phyloP scores from a whole-genome alignment of 495 filamentous ascomycete species.

The Aspergillus diversus region DNA sequence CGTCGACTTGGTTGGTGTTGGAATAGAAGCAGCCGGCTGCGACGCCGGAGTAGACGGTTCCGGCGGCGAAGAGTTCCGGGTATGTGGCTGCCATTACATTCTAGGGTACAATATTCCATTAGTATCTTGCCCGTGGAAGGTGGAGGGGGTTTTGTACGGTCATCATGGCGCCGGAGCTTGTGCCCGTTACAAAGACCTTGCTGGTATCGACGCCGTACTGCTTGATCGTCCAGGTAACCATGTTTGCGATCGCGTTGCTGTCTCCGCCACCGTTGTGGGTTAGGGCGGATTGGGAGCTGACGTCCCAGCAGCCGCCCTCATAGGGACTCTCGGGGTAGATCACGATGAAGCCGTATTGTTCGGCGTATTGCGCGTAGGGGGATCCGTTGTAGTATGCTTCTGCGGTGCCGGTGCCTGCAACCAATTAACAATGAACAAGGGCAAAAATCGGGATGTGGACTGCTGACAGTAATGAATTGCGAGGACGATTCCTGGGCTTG shows the following conservation, averaged over 20 bases:
- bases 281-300: constrained; percentile 54
- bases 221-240: constrained; percentile 57
- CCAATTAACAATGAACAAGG: too few species aligned
- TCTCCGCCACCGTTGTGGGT: constrained; percentile 63
- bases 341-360: constrained; percentile 58
- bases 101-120: constrained; percentile 4
- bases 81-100: constrained; percentile 62
- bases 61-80: constrained; percentile 61
- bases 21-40: constrained; percentile 62
- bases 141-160: constrained; percentile 27
- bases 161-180: constrained; percentile 63
- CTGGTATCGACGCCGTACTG: constrained; percentile 52
- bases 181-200: constrained; percentile 56
- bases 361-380: constrained; percentile 52
- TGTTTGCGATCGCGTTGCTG: constrained; percentile 61
- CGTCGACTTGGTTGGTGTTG: constrained; percentile 43
- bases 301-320: constrained; percentile 62
- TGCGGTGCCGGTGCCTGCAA: constrained; percentile 52
- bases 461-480: not conserved
- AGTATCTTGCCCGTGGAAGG: not conserved
- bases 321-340: constrained; percentile 57
- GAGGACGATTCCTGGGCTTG: not conserved
- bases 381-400: constrained; percentile 51
- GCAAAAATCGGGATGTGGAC: not conserved
- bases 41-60: constrained; percentile 61